Conservation (phyloP, 1,139 yeast genomes). For the Diutina rugosa region DNA sequence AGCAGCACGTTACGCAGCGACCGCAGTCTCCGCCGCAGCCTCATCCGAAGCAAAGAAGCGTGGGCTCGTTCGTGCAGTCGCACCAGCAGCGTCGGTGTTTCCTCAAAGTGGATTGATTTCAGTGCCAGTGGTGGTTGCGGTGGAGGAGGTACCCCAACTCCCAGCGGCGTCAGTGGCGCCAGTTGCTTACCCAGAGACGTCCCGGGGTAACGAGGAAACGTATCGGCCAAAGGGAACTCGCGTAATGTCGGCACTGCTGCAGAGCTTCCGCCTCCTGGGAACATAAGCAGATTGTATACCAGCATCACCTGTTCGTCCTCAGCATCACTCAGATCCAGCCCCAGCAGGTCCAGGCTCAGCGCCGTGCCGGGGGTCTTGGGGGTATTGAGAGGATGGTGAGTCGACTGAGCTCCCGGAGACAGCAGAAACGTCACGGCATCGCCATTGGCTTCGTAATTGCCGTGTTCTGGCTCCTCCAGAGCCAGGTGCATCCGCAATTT, state of each 20-base stretch:
- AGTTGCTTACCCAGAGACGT: neutral
- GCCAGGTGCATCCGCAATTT: neutral
- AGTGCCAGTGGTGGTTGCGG: neutral
- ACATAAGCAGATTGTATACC: slow-evolving; percentile 11
- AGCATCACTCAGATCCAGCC: slow-evolving; percentile 15
- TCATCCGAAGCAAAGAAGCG: slow-evolving; percentile 53
- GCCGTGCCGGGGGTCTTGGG: neutral
- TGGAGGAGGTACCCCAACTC: neutral
- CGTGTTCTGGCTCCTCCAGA: neutral
- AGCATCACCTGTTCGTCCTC: slow-evolving; percentile 46
- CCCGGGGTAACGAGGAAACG: neutral
- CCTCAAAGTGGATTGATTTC: slow-evolving; percentile 4
- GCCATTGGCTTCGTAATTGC: neutral
- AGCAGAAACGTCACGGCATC: neutral
- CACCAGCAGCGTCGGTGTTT: slow-evolving; percentile 8
- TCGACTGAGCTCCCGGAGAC: neutral
- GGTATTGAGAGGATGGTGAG: neutral
- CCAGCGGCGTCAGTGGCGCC: neutral
- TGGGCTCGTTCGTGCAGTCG: slow-evolving; percentile 52
- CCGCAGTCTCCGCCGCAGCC: slow-evolving; percentile 44
- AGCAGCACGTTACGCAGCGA: slow-evolving; percentile 22
- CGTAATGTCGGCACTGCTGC: slow-evolving; percentile 23
- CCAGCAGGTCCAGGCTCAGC: neutral
- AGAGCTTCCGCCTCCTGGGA: neutral
- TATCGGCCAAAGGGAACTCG: slow-evolving; percentile 14